Evolutionary conservation across 352 stramenopile species (phyloP), one percentile per base, ranked within the genome.

Genomic region (Phytopythium litorale): DNA sequence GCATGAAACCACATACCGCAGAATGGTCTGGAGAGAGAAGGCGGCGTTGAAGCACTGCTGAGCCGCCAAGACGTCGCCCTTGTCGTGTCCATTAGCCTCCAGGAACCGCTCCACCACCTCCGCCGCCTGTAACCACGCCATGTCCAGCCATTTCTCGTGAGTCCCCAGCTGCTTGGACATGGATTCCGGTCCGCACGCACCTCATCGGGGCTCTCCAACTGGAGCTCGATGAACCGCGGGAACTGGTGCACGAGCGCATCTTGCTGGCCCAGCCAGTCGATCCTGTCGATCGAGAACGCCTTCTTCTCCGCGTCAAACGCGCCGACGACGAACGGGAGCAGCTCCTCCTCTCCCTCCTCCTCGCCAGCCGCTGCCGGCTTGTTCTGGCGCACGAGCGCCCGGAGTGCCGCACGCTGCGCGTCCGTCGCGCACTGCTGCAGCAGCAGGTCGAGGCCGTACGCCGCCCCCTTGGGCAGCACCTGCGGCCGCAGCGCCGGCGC

Each of bases 21-120:
- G 56, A n/a, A 92, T 52, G 19, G 83, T 90, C 60, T 94, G 84
- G 23, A 94, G 66, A 0, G 84, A 79, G 56, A 94, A 94, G 19
- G 82, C 84, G 49, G 81, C 78, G 64, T 84, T 90, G 55, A 91
- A 88, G 60, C 80, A 89, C 72, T 92, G 80, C 67, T 93, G 72
- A 9, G 80, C 84, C 18, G 65, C 45, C 45, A 69, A 64, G 15
- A 64, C 38, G 8, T 86, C 67, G 35, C 76, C 66, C 11, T 62
- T 4, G 40, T 71, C 71, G 62, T 89, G 76, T 9, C 79, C 81
- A 35, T 93, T 93, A 16, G 46, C 58, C 38, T 82, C 51, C 33
- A 91, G 66, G 42, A 93, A 93, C 54, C 85, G 53, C 56, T 69
- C 57, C 4, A 88, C 63, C 18, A 91, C 66, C 37, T 76, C 35